phyloP scores from a whole-genome alignment of 257 asterid genomes.

The Rhazya stricta region DNA sequence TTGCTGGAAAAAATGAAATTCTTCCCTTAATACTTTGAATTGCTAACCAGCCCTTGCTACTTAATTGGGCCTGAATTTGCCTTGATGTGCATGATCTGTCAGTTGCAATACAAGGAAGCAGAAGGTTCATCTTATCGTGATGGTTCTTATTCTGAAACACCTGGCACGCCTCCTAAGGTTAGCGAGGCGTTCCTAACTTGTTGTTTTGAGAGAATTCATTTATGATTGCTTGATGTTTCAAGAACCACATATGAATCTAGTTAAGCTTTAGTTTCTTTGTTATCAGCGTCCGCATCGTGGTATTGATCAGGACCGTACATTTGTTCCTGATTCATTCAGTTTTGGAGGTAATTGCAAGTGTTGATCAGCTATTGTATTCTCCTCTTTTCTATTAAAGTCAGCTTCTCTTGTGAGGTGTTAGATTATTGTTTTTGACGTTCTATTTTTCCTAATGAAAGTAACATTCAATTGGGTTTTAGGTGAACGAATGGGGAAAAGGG shows the following conservation, averaged over 20 bases:
- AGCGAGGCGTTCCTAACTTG: slow-evolving; percentile 2
- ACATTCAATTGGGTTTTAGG: slow-evolving; percentile 40
- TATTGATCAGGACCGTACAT: slow-evolving; percentile 67
- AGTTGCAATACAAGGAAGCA: slow-evolving; percentile 89
- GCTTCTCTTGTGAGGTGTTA: slow-evolving; percentile 2
- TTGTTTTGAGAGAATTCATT: not conserved
- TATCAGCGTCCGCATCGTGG: slow-evolving; percentile 67
- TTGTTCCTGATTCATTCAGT: slow-evolving; percentile 61
- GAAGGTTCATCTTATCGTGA: slow-evolving; percentile 89
- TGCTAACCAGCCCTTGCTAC: not conserved
- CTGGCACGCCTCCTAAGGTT: slow-evolving; percentile 95
- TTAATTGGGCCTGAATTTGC: not conserved
- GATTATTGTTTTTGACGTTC: not conserved
- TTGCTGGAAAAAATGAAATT: not conserved
- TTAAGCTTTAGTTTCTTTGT: slow-evolving; percentile 13
- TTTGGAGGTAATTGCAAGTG: slow-evolving; percentile 50
- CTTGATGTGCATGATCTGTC: slow-evolving; percentile 20
- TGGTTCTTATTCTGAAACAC: slow-evolving; percentile 73
- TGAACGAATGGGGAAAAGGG: slow-evolving; percentile 70
- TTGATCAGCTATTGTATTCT: not conserved
- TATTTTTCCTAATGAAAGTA: slow-evolving; percentile 10
- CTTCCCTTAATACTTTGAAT: not conserved
- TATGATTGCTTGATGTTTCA: not conserved
- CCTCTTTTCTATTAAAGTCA: not conserved
- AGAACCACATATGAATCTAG: not conserved